Evolutionary conservation across 2,329 filamentous ascomycete species (phyloP), one percentile per base, ranked within the genome.

Genomic region (Davidsoniella neocaledoniae): DNA sequence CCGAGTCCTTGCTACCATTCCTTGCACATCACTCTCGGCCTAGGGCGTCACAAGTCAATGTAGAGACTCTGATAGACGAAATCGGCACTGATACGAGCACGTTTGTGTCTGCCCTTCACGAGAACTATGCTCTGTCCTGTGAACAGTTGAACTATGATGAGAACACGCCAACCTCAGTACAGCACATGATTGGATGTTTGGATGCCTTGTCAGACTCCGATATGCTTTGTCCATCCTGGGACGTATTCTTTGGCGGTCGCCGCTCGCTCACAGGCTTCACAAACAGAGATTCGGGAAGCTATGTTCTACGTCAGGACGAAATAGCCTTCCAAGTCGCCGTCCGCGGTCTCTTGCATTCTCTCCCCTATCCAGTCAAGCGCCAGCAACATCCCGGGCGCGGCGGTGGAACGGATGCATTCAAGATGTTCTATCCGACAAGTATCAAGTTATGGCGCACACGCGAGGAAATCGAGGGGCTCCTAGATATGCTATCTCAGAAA

Each of bases 241-340:
- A 81, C 54, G 66, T 76, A 10, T 80, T 79, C 54, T 84, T 86
- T 54, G 75, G 77, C 19, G 76, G 76, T 0, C 64, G 66, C 5
- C 46, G 43, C 3, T 39, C 42, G 8, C 33, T 17, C n/a, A 67
- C 67, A 5, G 68, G 72, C 21, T 69, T 60, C 64, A 12, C 48
- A 7, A 73, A 66, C 58, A 69, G 64, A 66, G 70, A 81, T 61
- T 70, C 72, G 0, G 75, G 74, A 17, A 77, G 79, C 48, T 90
- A 95, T 54, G 72, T 81, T 12, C 66, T 96, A 8, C 80, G 88
- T 5, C 90, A 96, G 63, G 87, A 95, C 55, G 91, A 98, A 60
- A 88, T 98, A 61, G 81, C 83, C 21, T 96, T 95, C 56, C 86
- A 98, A 56, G 80, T 90, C 16, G 87, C 87, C 4, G 85, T 94